Base-by-base conservation (phyloP, 2,329 filamentous ascomycete species). In the Sphaerulina vaccinii region DNA sequence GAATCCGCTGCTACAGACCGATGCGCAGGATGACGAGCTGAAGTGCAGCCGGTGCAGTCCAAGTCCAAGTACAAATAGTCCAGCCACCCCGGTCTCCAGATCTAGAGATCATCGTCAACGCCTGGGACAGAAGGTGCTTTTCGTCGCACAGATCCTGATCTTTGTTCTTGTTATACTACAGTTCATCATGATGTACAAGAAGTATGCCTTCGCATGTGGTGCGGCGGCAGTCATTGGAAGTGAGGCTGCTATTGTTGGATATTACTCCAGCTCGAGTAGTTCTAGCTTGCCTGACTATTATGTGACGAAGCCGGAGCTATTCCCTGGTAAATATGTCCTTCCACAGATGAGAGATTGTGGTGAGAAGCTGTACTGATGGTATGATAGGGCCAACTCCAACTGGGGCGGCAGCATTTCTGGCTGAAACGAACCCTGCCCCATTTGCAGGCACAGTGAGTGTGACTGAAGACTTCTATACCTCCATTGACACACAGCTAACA, bases 401-500 rank as follows among this genome's bases (percentile, higher is more conserved):
- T 1, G 87, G 87, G 11, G 73, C 71, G 50, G 75, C 85, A 21
- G 82, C 87, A 1, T 89, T 88, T 66, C 72, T 90, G 51, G 87
- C 86, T 1, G 81, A 88, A 70, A 88, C 82, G 5, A 83, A 86
- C 58, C 79, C 80, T 1, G 83, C 87, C 33, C 78, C 84, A 16
- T 86, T 87, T 57, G 67, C 72, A 15, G 68, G 71, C 11, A 77
- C 82, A 7, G 57, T 60, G 33, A 54, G 55, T 49, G 24, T 11
- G 21, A 9, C 27, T 8, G 11, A 13, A 16, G 16, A 35, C 16
- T 9, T 37, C 37, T 21, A 11, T 13, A 18, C 11, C 1, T 13
- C 9, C 11, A 24, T 24, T 16, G 37, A 27, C 11, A 21, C 8
- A n/a, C 23, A 23, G 15, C 52, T 51, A 24, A 39, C 40, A 3